Conservation (phyloP, 2,329 filamentous ascomycete genomes). For the Cercospora zeina region DNA sequence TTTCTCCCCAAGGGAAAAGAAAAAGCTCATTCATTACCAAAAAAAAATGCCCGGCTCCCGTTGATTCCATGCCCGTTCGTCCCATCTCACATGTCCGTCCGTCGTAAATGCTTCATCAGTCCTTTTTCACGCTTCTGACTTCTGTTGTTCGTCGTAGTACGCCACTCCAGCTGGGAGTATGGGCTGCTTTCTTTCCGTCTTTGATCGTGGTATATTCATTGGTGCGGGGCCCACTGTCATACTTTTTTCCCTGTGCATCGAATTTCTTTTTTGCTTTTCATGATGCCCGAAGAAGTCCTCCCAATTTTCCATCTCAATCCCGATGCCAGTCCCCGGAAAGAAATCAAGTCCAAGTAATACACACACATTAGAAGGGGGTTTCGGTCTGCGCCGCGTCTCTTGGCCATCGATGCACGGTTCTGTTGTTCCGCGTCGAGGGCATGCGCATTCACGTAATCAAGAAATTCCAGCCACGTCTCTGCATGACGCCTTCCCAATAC, state of each 20-base stretch:
- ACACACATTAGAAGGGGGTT: neutral
- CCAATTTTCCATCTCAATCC: neutral
- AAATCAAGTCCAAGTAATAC: neutral
- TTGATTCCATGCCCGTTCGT: neutral
- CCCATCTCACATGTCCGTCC: too few relatives aligned
- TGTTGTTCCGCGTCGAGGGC: neutral
- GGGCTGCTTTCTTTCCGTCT: neutral
- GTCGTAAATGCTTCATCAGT: neutral
- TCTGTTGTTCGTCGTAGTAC: constrained; percentile 4
- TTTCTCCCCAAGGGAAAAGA: too few relatives aligned
- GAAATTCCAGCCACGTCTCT: constrained; percentile 61
- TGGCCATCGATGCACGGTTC: neutral
- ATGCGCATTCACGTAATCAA: constrained; percentile 52
- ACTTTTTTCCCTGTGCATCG: constrained; percentile 15
- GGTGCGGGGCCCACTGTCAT: too few relatives aligned
- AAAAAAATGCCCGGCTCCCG: neutral
- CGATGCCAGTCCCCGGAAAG: neutral
- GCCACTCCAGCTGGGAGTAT: neutral
- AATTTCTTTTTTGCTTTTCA: too few relatives aligned
- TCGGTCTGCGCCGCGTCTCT: neutral
- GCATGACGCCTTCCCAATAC: constrained; percentile 65
- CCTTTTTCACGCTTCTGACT: neutral
- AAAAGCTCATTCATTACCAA: too few relatives aligned
- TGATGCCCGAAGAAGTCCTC: constrained; percentile 13
- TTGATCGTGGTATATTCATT: too few relatives aligned